phyloP scores from a whole-genome alignment of 495 filamentous ascomycete genomes.

The Daldinia vernicosa region DNA sequence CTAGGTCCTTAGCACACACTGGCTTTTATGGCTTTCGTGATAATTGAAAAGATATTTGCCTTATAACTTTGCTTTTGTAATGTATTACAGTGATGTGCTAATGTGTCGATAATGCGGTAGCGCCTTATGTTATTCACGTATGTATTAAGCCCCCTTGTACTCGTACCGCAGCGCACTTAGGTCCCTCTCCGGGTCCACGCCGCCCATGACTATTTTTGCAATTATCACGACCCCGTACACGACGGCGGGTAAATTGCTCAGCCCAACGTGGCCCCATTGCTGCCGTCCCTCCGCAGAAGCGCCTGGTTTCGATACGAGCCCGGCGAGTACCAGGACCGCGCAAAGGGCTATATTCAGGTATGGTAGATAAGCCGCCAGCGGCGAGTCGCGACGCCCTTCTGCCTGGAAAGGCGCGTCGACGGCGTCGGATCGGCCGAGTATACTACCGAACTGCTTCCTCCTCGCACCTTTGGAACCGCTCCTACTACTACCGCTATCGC shows the following conservation, averaged over 20 bases:
- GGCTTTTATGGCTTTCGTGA: neutral
- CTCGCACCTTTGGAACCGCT: neutral
- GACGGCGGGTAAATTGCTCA: conserved; percentile 53
- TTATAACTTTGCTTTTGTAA: neutral
- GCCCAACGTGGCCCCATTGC: conserved; percentile 33
- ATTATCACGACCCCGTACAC: conserved; percentile 59
- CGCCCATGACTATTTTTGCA: conserved; percentile 62
- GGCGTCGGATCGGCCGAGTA: neutral
- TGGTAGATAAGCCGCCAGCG: conserved; percentile 58
- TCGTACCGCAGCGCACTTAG: conserved; percentile 63
- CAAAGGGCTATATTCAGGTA: conserved; percentile 58
- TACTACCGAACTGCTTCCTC: neutral
- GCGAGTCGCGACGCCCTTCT: conserved; percentile 31
- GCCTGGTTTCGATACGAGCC: conserved; percentile 37
- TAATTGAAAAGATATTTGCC: neutral
- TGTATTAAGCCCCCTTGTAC: conserved; percentile 64
- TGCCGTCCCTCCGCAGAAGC: conserved; percentile 10
- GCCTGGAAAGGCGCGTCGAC: neutral
- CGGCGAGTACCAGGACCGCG: conserved; percentile 48
- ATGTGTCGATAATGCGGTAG: neutral
- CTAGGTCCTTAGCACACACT: neutral
- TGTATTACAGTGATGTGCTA: neutral
- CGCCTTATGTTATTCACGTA: neutral
- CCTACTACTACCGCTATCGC: no score
- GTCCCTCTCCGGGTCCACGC: conserved; percentile 64